Conservation (phyloP, 495 filamentous ascomycete species). For the Aspergillus steynii region DNA sequence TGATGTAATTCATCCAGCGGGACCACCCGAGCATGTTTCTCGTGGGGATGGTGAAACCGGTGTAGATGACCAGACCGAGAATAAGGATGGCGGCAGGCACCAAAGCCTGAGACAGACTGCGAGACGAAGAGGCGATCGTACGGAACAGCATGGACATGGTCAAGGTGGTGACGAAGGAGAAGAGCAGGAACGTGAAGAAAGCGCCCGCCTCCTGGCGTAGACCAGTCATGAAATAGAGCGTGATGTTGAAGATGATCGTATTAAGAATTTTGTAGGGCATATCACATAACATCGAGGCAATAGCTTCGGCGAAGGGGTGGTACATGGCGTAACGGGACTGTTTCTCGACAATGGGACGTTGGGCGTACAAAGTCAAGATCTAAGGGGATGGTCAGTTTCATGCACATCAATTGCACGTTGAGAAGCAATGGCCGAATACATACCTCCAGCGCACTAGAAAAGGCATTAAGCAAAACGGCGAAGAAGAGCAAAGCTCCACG, state of each 20-base stretch:
- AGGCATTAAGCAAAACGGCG: constrained; percentile 86
- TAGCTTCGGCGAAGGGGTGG: constrained; percentile 62
- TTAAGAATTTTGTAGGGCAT: constrained; percentile 57
- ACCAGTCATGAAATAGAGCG: constrained; percentile 63
- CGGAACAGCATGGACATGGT: constrained; percentile 63
- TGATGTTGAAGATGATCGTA: constrained; percentile 55
- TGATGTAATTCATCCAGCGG: constrained; percentile 53
- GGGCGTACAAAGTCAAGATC: constrained; percentile 61
- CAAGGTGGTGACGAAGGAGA: constrained; percentile 55
- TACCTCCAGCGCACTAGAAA: constrained; percentile 78
- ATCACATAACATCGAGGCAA: constrained; percentile 63
- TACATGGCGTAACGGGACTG: constrained; percentile 68
- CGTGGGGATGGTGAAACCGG: constrained; percentile 53
- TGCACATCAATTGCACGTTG: too few relatives aligned
- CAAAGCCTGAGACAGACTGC: constrained; percentile 53
- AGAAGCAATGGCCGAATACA: constrained; percentile 1
- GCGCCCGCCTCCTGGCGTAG: constrained; percentile 46
- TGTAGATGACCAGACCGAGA: constrained; percentile 53
- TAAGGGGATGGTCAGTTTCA: constrained; percentile 29
- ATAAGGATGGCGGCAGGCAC: constrained; percentile 53
- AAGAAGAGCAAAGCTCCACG: constrained; percentile 90
- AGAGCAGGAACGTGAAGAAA: constrained; percentile 65
- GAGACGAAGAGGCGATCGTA: constrained; percentile 51
- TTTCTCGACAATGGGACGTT: constrained; percentile 69
- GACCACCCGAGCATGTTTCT: constrained; percentile 56